Evolutionary conservation across 1,139 yeast genomes (phyloP), one percentile per base, ranked within the genome.

Genomic region (Geotrichum fermentans): DNA sequence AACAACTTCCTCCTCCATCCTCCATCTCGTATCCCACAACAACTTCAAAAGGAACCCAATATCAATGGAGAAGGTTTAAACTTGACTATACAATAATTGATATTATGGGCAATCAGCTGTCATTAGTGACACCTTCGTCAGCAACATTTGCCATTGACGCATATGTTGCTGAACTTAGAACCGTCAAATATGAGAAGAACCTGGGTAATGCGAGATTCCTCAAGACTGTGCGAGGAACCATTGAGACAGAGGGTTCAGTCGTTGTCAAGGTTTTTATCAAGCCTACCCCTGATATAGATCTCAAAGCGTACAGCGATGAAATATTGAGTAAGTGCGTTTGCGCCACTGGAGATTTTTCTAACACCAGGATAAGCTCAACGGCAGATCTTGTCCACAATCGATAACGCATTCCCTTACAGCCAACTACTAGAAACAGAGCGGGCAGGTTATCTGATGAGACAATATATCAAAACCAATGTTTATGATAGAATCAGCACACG

Each of bases 141-240:
- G 90, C 95, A 3, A 86, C 97, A 1, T 87, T 92, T 59, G 96
- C 95, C 11, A 75, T 89, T 4, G 89, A 94, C 29, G 90, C 97
- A 1, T 92, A 90, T 60, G 78, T 92, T 34, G 86, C 86, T 59
- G 88, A 86, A 46, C 71, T 92, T 21, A 80, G 79, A 28, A 80
- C 82, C 53, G 73, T 85, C 45, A 90, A 86, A 58, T 90, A 86
- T 62, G 75, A 83, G 7, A 80, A 83, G 48, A 81, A 79, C 49
- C 69, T 87, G 45, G 74, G 83, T 46, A 82, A 92, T 46, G 82
- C 92, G 13, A 75, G 97, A 46, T 90, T 89, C 63, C 74, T 92
- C 49, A 90, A 90, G 67, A 84, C 97, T 1, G 80, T 90, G 56
- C 81, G 83, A 61, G 96, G 95, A 7, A 53, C 60, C 36, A 65